Conservation (phyloP, 2,329 filamentous ascomycete species). For the Arthrobotrys conoides region DNA sequence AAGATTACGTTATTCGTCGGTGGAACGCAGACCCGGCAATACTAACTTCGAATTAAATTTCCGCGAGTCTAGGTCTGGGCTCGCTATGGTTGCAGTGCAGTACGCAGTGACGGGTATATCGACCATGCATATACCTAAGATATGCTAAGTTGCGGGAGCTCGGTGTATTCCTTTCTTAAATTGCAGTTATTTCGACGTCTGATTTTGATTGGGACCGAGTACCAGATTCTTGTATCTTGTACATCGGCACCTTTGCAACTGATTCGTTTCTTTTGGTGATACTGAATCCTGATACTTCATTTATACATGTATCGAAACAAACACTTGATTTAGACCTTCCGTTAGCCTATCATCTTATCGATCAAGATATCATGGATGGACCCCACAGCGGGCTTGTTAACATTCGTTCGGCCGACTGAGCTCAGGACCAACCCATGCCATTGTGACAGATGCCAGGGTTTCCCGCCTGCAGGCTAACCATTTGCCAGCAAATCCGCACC, state of each 20-base stretch:
- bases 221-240: neutral
- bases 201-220: neutral
- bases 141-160: conserved; percentile 1
- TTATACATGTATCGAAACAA: neutral
- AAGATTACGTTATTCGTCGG: conserved; percentile 11
- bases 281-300: neutral
- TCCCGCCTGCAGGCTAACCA: conserved; percentile 28
- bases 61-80: neutral
- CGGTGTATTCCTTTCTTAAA: neutral
- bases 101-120: conserved; percentile 7
- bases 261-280: neutral
- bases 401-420: conserved; percentile 4
- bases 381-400: conserved; percentile 7
- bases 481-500: conserved; percentile 40
- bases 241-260: neutral
- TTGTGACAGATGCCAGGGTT: conserved; percentile 25
- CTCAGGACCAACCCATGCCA: conserved; percentile 17
- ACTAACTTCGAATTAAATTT: neutral
- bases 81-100: neutral
- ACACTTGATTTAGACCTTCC: neutral
- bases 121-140: neutral
- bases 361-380: neutral
- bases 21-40: neutral
- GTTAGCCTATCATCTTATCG: neutral
- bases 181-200: neutral